Evolutionary conservation across 768 basidiomycete genomes (phyloP).

Genomic region (Suillus cothurnatus): DNA sequence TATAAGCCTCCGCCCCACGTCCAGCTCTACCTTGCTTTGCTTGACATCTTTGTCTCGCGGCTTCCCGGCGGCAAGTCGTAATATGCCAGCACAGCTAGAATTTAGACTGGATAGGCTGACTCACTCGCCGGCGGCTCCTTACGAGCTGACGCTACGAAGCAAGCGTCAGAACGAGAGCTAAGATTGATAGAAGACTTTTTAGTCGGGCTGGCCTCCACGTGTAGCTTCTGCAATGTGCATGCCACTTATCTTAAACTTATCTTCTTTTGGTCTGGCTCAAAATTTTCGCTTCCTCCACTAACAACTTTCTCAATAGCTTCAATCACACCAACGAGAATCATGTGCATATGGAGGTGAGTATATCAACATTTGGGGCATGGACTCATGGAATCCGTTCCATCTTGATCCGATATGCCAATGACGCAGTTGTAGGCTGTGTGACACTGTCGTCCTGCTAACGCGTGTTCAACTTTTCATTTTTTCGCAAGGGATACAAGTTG

Average conservation of each 20-base stretch:
- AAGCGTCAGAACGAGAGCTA: neutral
- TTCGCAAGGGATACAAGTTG: constrained; percentile 9
- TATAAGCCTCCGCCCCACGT: neutral
- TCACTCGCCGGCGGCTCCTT: neutral
- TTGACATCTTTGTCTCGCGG: neutral
- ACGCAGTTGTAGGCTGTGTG: neutral
- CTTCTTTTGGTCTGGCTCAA: constrained; percentile 7
- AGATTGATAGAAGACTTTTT: neutral
- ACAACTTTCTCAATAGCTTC: constrained; percentile 49
- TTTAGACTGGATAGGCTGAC: neutral
- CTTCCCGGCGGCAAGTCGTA: constrained; percentile 4
- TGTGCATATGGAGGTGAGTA: constrained; percentile 69
- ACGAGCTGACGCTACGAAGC: neutral
- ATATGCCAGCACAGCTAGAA: neutral
- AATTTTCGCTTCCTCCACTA: constrained; percentile 14
- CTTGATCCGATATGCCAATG: neutral
- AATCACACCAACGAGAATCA: constrained; percentile 72
- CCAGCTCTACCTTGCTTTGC: neutral
- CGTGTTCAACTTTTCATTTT: constrained; percentile 11
- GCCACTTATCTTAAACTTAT: neutral
- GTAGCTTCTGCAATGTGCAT: neutral
- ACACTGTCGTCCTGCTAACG: constrained; percentile 2
- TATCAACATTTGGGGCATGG: constrained; percentile 13
- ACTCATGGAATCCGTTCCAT: constrained; percentile 14
- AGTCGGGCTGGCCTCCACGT: neutral